Percentiles rank a stretch among this genome's conserved stretches.
Conservation (phyloP, 1,139 yeast genomes). For the Taphrina deformans region DNA sequence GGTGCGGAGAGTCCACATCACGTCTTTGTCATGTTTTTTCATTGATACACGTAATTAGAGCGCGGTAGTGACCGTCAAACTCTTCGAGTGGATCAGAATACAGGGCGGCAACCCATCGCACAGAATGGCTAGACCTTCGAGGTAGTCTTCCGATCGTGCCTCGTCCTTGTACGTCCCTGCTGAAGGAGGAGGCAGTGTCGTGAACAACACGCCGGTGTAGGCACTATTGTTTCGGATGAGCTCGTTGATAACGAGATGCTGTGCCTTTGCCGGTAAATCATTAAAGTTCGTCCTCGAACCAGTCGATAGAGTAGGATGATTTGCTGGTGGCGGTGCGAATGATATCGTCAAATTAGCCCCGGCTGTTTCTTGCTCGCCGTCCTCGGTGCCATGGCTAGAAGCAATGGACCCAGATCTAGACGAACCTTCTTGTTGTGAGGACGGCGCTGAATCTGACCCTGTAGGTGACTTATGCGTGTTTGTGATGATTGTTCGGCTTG, state of each 20-base stretch:
- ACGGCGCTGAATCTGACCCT: not conserved
- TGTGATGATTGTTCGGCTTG: not conserved
- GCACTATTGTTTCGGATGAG: slow-evolving; percentile 67
- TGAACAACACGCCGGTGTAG: slow-evolving; percentile 68
- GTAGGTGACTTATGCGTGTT: not conserved
- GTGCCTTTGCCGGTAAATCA: slow-evolving; percentile 86
- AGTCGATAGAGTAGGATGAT: not conserved
- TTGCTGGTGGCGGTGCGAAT: slow-evolving; percentile 14
- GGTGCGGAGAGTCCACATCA: no score
- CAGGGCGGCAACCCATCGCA: slow-evolving; percentile 77
- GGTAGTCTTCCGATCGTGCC: slow-evolving; percentile 69
- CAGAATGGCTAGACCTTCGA: slow-evolving; percentile 77
- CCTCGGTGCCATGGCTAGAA: not conserved
- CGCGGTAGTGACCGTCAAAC: slow-evolving; percentile 93
- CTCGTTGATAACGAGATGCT: slow-evolving; percentile 82
- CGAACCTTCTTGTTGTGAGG: not conserved
- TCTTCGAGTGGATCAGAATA: slow-evolving; percentile 78
- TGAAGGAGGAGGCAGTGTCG: slow-evolving; percentile 86
- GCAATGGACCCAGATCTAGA: not conserved
- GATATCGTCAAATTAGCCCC: not conserved
- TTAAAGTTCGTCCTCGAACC: slow-evolving; percentile 55
- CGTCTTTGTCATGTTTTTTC: no score
- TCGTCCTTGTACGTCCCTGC: slow-evolving; percentile 74
- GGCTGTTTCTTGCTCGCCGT: not conserved
- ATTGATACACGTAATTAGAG: no score